phyloP scores from a whole-genome alignment of 306 rosid genomes.

The Hylodesmum podocarpum region DNA sequence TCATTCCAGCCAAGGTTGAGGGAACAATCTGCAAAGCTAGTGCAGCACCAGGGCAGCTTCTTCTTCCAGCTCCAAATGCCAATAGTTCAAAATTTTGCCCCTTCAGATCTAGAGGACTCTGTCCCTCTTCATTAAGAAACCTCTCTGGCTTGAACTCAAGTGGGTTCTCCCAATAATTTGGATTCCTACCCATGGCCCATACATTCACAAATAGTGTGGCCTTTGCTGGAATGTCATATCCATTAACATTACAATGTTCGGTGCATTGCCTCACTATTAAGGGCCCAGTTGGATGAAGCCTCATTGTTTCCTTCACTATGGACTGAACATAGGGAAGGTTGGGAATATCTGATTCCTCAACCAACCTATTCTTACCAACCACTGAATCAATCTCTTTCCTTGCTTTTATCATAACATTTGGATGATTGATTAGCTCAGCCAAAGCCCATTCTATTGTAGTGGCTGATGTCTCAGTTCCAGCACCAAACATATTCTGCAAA shows the following conservation, averaged over 20 bases:
- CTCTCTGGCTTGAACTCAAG: constrained; percentile 64
- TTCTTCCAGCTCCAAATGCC: constrained; percentile 54
- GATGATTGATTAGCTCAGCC: constrained; percentile 61
- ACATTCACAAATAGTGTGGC: constrained; percentile 56
- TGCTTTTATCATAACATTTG: constrained; percentile 50
- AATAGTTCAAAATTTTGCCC: constrained; percentile 56
- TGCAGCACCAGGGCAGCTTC: constrained; percentile 68
- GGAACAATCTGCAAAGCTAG: constrained; percentile 47
- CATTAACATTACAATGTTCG: constrained; percentile 38
- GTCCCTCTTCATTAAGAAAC: constrained; percentile 39
- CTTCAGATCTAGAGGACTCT: constrained; percentile 45
- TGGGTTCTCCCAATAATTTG: constrained; percentile 52
- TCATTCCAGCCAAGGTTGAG: constrained; percentile 22
- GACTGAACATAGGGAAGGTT: constrained; percentile 68
- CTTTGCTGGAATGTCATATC: constrained; percentile 53
- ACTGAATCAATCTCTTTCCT: constrained; percentile 53
- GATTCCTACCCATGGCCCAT: constrained; percentile 74
- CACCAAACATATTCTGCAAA: constrained; percentile 51
- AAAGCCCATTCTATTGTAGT: constrained; percentile 53
- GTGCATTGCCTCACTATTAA: constrained; percentile 54
- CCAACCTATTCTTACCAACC: constrained; percentile 47
- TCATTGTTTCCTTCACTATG: constrained; percentile 64
- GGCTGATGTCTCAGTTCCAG: constrained; percentile 56
- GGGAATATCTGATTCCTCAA: constrained; percentile 56
- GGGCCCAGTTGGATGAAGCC: constrained; percentile 79